phyloP scores from a whole-genome alignment of 2,329 filamentous ascomycete genomes.

The Exophiala sp. region DNA sequence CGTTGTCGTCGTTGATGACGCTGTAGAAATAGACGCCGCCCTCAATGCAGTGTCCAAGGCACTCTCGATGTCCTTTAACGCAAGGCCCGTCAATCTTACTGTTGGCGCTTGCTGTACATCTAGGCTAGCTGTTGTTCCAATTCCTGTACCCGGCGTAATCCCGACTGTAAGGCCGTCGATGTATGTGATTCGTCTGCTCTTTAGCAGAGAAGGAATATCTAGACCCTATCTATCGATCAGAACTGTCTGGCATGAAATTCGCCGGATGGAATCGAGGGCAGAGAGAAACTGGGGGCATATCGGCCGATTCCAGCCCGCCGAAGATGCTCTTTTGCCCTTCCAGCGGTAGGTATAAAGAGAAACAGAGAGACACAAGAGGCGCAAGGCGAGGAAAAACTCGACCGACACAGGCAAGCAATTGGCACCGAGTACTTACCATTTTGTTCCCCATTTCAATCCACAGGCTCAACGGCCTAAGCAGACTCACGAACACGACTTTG shows the following conservation, averaged over 20 bases:
- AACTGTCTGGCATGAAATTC: no score
- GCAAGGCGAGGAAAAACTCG: no score
- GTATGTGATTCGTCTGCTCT: conserved; percentile 60
- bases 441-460: conserved; percentile 65
- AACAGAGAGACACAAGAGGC: conserved; percentile 5
- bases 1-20: conserved; percentile 7
- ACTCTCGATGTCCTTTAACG: conserved; percentile 14
- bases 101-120: background rate
- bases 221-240: conserved; percentile 25
- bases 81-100: conserved; percentile 16
- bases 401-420: no score
- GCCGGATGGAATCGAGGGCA: no score
- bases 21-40: conserved; percentile 1
- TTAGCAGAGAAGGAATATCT: conserved; percentile 37
- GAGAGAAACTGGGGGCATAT: no score
- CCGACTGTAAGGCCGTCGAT: conserved; percentile 61
- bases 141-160: conserved; percentile 4
- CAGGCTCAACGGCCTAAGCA: conserved; percentile 69
- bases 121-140: background rate
- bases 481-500: conserved; percentile 69
- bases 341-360: no score
- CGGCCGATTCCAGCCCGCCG: no score
- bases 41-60: conserved; percentile 8
- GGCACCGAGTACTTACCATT: conserved; percentile 54
- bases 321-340: no score